Conservation (phyloP, 148 eudicot genomes). For the Spergularia marina region DNA sequence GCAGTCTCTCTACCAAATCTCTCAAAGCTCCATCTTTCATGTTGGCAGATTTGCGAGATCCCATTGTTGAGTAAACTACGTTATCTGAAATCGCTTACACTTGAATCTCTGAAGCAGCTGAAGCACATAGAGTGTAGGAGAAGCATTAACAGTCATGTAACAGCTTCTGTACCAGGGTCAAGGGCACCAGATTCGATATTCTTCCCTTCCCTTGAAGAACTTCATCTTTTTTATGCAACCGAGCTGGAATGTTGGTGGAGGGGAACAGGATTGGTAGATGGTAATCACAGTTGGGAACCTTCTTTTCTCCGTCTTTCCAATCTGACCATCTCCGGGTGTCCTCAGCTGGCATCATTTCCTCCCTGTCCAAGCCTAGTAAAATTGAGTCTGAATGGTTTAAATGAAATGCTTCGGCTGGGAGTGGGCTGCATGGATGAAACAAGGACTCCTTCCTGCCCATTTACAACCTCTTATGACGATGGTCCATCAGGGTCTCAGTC, state of each 20-base stretch:
- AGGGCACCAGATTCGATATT: not conserved
- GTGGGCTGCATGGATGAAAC: too few species aligned
- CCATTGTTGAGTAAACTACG: conserved; percentile 17
- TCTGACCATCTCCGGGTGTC: not conserved
- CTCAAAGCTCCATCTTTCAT: conserved; percentile 5
- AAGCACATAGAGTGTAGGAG: conserved; percentile 12
- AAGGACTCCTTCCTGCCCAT: too few species aligned
- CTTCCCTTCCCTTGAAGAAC: conserved; percentile 21
- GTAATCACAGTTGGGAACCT: not conserved
- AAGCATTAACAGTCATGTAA: not conserved
- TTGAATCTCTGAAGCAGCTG: conserved; percentile 5
- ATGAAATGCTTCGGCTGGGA: not conserved
- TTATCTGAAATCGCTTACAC: conserved; percentile 1
- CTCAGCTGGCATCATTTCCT: conserved; percentile 14
- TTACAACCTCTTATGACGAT: not conserved
- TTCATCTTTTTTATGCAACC: not conserved
- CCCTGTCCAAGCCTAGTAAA: conserved; percentile 12
- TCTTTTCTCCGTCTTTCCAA: conserved; percentile 11
- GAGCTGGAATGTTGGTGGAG: conserved; percentile 28
- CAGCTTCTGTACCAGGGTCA: not conserved
- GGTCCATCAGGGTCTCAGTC: too few species aligned
- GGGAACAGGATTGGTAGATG: not conserved
- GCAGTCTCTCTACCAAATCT: too few species aligned
- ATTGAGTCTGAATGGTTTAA: too few species aligned
- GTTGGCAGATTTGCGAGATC: not conserved